Evolutionary conservation across 164 flowering plant species (phyloP).

Genomic region (Warburgia ugandensis): DNA sequence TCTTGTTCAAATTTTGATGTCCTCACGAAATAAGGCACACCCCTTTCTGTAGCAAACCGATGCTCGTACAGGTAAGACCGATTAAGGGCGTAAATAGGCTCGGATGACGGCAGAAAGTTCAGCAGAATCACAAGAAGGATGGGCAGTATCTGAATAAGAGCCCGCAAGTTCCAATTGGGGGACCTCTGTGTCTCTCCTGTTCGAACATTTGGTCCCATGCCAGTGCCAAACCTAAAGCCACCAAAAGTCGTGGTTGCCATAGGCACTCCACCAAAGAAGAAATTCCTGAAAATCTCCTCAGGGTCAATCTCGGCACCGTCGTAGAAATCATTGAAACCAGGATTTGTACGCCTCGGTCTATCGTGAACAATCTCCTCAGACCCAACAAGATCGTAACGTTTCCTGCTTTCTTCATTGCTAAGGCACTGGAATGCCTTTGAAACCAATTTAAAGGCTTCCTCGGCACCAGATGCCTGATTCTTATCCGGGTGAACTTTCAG

Average conservation of each 20-base stretch:
- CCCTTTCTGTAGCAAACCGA: constrained; percentile 38
- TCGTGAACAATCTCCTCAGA: constrained; percentile 48
- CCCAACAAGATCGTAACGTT: constrained; percentile 58
- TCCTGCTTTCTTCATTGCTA: constrained; percentile 60
- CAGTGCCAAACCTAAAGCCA: constrained; percentile 52
- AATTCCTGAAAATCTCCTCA: constrained; percentile 86
- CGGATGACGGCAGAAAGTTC: constrained; percentile 58
- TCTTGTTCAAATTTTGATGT: constrained; percentile 55
- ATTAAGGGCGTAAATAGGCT: constrained; percentile 57
- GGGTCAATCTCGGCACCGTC: constrained; percentile 64
- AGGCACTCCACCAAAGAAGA: constrained; percentile 65
- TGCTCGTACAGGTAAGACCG: constrained; percentile 41
- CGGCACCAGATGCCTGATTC: constrained; percentile 88
- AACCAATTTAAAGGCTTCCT: constrained; percentile 86
- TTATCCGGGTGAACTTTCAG: constrained; percentile 93
- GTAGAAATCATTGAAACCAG: constrained; percentile 61
- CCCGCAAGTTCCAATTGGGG: constrained; percentile 30
- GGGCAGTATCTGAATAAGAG: constrained; percentile 63
- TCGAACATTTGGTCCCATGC: constrained; percentile 42
- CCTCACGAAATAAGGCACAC: constrained; percentile 66
- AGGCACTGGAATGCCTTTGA: constrained; percentile 93
- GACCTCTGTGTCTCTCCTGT: constrained; percentile 39
- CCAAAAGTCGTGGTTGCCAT: constrained; percentile 56
- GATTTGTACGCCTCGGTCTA: constrained; percentile 25
- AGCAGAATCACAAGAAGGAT: constrained; percentile 54